Percentiles rank a stretch among this genome's conserved stretches.
Conservation (phyloP, 2,329 filamentous ascomycete species). For the Beauveria scarabaeidicola region DNA sequence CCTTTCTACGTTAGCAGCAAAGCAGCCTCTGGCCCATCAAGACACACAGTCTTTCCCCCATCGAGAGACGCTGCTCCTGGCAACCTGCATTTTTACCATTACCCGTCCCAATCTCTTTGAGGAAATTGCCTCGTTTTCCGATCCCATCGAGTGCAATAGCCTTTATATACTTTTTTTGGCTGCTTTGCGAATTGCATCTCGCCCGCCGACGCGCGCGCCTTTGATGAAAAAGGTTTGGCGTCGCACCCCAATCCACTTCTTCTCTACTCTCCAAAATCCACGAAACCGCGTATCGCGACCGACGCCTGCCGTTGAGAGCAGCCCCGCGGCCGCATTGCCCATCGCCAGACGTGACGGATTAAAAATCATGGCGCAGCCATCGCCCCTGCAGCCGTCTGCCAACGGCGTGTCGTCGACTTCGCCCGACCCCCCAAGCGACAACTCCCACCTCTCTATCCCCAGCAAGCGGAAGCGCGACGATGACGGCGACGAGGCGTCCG, state of each 20-base stretch:
- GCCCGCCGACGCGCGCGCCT: conserved; percentile 17
- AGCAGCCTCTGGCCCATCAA: conserved; percentile 23
- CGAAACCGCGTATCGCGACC: conserved; percentile 32
- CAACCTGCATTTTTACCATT: conserved; percentile 3
- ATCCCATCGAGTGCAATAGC: conserved; percentile 19
- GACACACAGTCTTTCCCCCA: conserved; percentile 29
- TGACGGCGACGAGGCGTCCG: conserved; percentile 28
- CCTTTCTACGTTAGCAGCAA: conserved; percentile 15
- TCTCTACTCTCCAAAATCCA: conserved; percentile 17
- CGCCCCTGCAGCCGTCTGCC: conserved; percentile 19
- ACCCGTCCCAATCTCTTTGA: conserved; percentile 14
- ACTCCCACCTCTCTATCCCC: conserved; percentile 26
- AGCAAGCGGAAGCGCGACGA: conserved; percentile 53
- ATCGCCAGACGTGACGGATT: conserved; percentile 17
- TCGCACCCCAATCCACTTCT: conserved; percentile 26
- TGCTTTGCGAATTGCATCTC: conserved; percentile 7
- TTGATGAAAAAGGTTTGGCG: conserved; percentile 31
- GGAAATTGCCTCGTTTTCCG: conserved; percentile 15
- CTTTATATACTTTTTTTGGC: background rate
- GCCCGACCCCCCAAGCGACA: conserved; percentile 21
- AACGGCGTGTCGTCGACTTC: conserved; percentile 32
- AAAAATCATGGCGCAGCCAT: conserved; percentile 33
- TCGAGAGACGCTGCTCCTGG: conserved; percentile 15
- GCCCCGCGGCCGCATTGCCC: background rate
- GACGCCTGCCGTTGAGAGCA: background rate